Conservation (phyloP, 1,284 basidiomycete genomes). For the Cryptococcus depauperatus region DNA sequence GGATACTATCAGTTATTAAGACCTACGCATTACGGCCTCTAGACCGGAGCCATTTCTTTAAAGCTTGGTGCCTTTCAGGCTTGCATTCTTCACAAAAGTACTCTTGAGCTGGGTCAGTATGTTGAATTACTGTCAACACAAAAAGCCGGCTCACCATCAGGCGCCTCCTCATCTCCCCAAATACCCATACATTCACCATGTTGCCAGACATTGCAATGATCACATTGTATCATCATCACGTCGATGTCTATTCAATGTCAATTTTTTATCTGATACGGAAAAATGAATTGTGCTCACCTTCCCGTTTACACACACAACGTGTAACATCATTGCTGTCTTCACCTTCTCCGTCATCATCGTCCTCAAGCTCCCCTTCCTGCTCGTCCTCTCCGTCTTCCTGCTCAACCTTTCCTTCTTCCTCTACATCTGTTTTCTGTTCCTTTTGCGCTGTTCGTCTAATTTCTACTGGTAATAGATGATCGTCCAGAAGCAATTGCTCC, state of each 20-base stretch:
- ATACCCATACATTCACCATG: conserved; percentile 96
- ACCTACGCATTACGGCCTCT: conserved; percentile 35
- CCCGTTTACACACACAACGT: conserved; percentile 85
- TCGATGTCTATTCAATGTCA: conserved; percentile 54
- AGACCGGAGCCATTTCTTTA: conserved; percentile 56
- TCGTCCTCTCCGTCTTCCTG: conserved; percentile 11
- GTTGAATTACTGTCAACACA: neutral
- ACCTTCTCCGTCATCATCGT: conserved; percentile 22
- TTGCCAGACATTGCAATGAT: conserved; percentile 96
- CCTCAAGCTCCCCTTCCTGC: conserved; percentile 13
- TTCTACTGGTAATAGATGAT: conserved; percentile 37
- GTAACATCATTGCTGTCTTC: conserved; percentile 67
- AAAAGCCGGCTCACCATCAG: conserved; percentile 55
- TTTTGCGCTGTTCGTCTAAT: conserved; percentile 17
- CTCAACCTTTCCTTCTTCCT: conserved; percentile 10
- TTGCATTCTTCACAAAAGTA: conserved; percentile 91
- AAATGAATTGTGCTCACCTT: conserved; percentile 53
- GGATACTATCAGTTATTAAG: neutral
- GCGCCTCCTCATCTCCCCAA: conserved; percentile 70
- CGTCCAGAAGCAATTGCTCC: conserved; percentile 35
- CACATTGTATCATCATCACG: conserved; percentile 92
- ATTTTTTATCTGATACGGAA: neutral
- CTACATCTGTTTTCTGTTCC: conserved; percentile 4
- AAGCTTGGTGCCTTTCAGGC: conserved; percentile 73
- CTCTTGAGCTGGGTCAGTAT: conserved; percentile 18